A percentile compares a stretch with the other conserved stretches of the same genome.
Conservation (phyloP, 179 eudicot genomes). For the Pouteria campechiana region DNA sequence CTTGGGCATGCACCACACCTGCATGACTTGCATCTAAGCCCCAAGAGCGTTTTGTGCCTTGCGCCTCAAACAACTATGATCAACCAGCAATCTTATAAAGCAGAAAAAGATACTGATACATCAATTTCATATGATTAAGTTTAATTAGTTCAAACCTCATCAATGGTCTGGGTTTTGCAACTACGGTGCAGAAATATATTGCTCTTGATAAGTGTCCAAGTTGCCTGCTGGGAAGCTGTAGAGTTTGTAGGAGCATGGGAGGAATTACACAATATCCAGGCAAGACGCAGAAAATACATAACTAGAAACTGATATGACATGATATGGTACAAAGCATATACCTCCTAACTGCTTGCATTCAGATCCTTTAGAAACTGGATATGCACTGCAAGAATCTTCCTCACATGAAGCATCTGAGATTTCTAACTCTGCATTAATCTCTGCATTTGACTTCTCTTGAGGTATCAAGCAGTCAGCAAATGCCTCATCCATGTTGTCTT, state of each 20-base stretch:
- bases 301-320: neutral
- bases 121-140: neutral
- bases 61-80: too few species aligned
- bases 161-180: slow-evolving; percentile 75
- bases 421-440: slow-evolving; percentile 82
- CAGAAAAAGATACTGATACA: too few species aligned
- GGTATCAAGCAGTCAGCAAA: slow-evolving; percentile 86
- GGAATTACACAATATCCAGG: neutral
- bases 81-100: too few species aligned
- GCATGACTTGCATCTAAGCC: too few species aligned
- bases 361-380: slow-evolving; percentile 23
- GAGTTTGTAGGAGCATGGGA: neutral
- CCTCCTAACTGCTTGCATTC: slow-evolving; percentile 36
- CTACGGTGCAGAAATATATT: slow-evolving; percentile 81
- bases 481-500: slow-evolving; percentile 69
- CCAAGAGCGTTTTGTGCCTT: too few species aligned
- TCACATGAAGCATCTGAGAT: slow-evolving; percentile 70
- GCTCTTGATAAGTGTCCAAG: slow-evolving; percentile 71
- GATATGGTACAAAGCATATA: slow-evolving; percentile 9
- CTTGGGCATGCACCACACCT: too few species aligned
- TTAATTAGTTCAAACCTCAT: slow-evolving; percentile 47
- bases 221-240: slow-evolving; percentile 49
- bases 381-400: slow-evolving; percentile 48
- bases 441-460: slow-evolving; percentile 90
- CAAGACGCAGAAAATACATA: neutral